These are phyloP conservation scores for Fraxinus dipetala DNA, from an alignment of 305 asterid species.

Conservation along the genomic window DNA sequence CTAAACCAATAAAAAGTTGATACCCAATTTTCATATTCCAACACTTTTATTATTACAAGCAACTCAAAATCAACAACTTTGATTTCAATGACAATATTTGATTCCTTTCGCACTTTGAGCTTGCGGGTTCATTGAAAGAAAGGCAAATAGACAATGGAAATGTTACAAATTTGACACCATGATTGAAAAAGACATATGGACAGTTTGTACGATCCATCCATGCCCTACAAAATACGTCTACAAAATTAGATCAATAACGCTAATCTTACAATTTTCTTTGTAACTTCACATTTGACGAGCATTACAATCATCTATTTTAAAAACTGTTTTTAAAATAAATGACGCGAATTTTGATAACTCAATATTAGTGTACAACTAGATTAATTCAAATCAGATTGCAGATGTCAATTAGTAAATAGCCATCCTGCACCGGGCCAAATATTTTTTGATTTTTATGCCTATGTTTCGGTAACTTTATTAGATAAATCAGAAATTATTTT, in stretches of 20 bases:
- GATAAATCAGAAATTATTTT: not conserved
- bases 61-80: not conserved
- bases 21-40: not conserved
- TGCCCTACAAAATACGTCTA: not conserved
- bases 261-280: no score
- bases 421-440: not conserved
- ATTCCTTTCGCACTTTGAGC: not conserved
- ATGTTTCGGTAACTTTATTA: not conserved
- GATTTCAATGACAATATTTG: not conserved
- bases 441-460: no score
- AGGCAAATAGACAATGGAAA: not conserved
- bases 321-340: no score
- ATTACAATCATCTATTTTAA: no score
- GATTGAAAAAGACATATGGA: not conserved
- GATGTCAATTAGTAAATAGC: no score
- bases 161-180: not conserved
- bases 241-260: no score
- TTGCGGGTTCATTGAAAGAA: not conserved
- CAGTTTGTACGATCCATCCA: not conserved
- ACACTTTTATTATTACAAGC: not conserved
- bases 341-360: no score
- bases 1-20: no score
- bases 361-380: no score
- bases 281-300: no score
- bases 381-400: no score